phyloP scores from a whole-genome alignment of 140 eudicot genomes.

The Senecio squalidus region DNA sequence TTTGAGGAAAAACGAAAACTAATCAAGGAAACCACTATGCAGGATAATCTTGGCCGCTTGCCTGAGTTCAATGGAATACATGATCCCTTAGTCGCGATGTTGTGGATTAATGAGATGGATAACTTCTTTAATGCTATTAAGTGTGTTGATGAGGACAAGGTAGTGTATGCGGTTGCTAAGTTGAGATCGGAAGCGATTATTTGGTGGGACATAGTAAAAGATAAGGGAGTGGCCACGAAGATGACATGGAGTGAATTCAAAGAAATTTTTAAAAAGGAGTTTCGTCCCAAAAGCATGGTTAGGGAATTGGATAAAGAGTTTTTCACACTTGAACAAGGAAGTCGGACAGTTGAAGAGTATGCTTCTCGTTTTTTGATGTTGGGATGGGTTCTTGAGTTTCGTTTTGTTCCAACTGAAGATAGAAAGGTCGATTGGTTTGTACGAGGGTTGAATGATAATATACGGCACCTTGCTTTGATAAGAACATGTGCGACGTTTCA shows the following conservation, averaged over 20 bases:
- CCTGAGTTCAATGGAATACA: neutral
- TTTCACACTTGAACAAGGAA: constrained; percentile 2
- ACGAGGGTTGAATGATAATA: neutral
- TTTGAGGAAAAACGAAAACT: too few relatives aligned
- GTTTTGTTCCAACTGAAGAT: neutral
- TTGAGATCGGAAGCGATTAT: constrained; percentile 1
- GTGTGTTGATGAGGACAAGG: constrained; percentile 15
- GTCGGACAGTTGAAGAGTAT: neutral
- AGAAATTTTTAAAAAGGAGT: constrained; percentile 9
- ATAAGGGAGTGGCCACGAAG: neutral
- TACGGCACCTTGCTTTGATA: neutral
- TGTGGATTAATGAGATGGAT: constrained; percentile 16
- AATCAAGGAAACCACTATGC: too few relatives aligned
- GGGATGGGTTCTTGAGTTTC: neutral
- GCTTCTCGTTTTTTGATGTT: neutral
- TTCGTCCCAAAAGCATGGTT: constrained; percentile 7
- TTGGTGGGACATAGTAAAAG: constrained; percentile 8
- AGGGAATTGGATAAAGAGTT: neutral
- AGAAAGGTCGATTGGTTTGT: neutral
- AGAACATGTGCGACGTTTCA: neutral
- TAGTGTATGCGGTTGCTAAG: neutral
- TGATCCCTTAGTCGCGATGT: constrained; percentile 12
- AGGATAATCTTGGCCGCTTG: neutral
- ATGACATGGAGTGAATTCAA: constrained; percentile 19
- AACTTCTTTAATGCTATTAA: neutral